These are phyloP conservation scores for Parasitella parasitica DNA, from an alignment of 371 early-diverging fungal species.

Conservation along the genomic window DNA sequence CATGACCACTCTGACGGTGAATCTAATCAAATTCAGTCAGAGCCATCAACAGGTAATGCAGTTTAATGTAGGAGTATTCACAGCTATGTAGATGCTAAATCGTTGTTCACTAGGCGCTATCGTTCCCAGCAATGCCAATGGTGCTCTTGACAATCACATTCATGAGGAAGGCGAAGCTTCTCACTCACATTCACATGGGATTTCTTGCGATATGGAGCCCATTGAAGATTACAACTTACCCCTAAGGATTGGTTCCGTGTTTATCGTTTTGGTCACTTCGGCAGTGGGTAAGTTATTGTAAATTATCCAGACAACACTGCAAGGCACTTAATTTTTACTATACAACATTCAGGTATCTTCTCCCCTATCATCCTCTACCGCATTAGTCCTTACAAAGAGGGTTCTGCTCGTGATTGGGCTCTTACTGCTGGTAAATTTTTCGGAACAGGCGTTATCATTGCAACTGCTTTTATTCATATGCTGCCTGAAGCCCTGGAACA, in stretches of 20 bases:
- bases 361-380: slow-evolving; percentile 26
- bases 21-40: not conserved
- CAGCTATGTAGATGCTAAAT: too few species aligned
- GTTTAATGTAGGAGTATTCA: too few species aligned
- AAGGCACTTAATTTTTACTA: too few species aligned
- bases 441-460: slow-evolving; percentile 78
- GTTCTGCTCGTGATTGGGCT: slow-evolving; percentile 16
- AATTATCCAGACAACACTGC: too few species aligned
- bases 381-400: slow-evolving; percentile 19
- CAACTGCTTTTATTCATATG: slow-evolving; percentile 81
- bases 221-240: slow-evolving; percentile 20
- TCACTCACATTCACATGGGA: not conserved
- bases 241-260: slow-evolving; percentile 25
- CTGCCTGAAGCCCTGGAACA: slow-evolving; percentile 36
- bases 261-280: slow-evolving; percentile 28
- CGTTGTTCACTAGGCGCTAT: too few species aligned
- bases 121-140: too few species aligned
- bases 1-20: not conserved
- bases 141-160: not conserved
- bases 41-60: not conserved
- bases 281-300: slow-evolving; percentile 29
- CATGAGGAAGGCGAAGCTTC: not conserved
- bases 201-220: not conserved
- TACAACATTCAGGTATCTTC: slow-evolving; percentile 23
- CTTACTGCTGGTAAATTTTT: slow-evolving; percentile 42